Percentiles rank a stretch among this genome's conserved stretches.
phyloP scores from a whole-genome alignment of 2,329 filamentous ascomycete species.

The Monascus ruber region DNA sequence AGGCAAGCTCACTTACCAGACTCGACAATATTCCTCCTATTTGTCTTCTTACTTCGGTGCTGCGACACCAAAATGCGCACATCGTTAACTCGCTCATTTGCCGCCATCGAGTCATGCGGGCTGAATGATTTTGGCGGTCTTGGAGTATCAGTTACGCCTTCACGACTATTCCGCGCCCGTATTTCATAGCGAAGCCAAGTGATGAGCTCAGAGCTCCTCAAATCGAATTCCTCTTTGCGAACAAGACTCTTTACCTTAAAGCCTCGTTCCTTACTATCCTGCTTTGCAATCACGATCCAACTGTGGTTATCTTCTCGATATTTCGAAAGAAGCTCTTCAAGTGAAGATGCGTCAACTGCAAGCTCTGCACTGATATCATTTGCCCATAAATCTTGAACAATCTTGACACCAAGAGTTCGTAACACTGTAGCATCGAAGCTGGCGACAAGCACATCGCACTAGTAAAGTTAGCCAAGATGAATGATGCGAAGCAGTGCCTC shows the following conservation, averaged over 20 bases:
- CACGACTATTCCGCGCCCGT: conserved; percentile 60
- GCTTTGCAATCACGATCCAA: conserved; percentile 82
- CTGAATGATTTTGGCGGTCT: conserved; percentile 30
- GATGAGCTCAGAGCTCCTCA: conserved; percentile 62
- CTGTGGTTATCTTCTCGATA: conserved; percentile 67
- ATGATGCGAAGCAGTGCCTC: background rate
- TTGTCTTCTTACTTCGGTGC: conserved; percentile 82
- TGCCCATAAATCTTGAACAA: conserved; percentile 69
- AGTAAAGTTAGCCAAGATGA: conserved; percentile 7
- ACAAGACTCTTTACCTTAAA: conserved; percentile 70
- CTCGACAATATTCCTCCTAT: conserved; percentile 75
- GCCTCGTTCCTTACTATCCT: conserved; percentile 43
- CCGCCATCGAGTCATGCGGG: conserved; percentile 25
- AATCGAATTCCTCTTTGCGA: conserved; percentile 70
- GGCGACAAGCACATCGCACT: conserved; percentile 83
- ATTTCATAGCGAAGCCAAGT: conserved; percentile 71
- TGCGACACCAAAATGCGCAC: conserved; percentile 76
- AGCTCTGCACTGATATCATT: conserved; percentile 82
- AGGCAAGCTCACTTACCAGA: conserved; percentile 50
- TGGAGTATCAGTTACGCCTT: conserved; percentile 35
- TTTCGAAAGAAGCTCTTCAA: conserved; percentile 58
- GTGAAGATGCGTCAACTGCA: conserved; percentile 63
- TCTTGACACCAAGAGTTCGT: conserved; percentile 61
- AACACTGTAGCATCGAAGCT: conserved; percentile 72
- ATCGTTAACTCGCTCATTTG: conserved; percentile 49